Base-by-base conservation (phyloP, 192 early-diverging fungal genomes). In the Rhizophagus prolifer region DNA sequence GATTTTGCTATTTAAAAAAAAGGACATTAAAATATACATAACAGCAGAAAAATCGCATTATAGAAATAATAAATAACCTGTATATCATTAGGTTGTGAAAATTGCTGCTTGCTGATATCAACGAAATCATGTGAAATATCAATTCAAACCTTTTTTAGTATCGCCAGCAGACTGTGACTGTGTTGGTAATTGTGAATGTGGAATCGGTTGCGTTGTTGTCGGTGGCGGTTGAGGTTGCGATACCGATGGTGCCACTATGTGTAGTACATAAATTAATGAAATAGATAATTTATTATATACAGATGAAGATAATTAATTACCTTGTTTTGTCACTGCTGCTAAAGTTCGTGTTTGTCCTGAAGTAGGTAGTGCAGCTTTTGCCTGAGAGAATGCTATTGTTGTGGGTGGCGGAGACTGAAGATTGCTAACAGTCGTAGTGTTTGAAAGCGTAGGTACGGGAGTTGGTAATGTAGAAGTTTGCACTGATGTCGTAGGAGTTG, bases 401-500 rank as follows among this genome's bases (percentile, higher is more conserved):
- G 63, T 78, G 78, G 34, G 26, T 73, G 80, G 78, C 3, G 85
- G 77, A 4, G 79, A 79, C 21, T 76, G 58, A 12, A 78, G 72
- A 14, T 73, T 73, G 23, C 79, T 76, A 61, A 73, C 72, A 26
- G 73, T 54, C 9, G 83, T 59, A 19, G 79, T 80, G 6, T 69
- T 59, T 19, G 64, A 3, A 25, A 75, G 75, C 21, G 86, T 72
- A 10, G 66, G 65, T 67, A 77, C 73, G 9, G 82, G n/a, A 41
- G 86, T 81, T 25, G 84, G 70, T 44, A 81, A 74, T 58, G 46
- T 19, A 54, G 47, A 54, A 13, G 69, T 77, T 21, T 76, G 78
- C 21, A 66, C 72, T 1, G 78, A 75, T 31, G 81, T 63, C 9
- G 78, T 69, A 36, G 69, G 25, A 50, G 41, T 31, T 16, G 46